These are phyloP conservation scores for Coemansia sp. DNA, from an alignment of 192 early-diverging fungal species.

Conservation along the genomic window DNA sequence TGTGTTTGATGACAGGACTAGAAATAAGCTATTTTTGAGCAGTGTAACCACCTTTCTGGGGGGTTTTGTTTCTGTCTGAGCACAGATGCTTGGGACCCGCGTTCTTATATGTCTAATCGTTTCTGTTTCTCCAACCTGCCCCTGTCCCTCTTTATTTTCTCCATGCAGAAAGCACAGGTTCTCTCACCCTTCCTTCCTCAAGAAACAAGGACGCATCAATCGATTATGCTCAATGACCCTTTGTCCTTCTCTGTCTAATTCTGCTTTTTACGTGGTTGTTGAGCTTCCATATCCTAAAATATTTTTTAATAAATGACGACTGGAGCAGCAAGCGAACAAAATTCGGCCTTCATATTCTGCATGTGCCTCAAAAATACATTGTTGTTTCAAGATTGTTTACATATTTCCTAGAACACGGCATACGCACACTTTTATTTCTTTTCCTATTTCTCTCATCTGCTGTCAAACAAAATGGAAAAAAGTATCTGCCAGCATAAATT, in stretches of 20 bases:
- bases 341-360: neutral
- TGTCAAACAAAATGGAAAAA: neutral
- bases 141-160: neutral
- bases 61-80: neutral
- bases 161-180: neutral
- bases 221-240: neutral
- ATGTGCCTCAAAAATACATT: neutral
- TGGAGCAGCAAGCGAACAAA: neutral
- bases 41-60: neutral
- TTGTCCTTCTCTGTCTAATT: neutral
- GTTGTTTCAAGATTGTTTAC: neutral
- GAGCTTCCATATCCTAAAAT: neutral
- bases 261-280: neutral
- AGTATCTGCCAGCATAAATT: neutral
- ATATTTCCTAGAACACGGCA: neutral
- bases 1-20: too few species aligned
- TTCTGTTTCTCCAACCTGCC: neutral
- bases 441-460: neutral
- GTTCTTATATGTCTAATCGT: neutral
- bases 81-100: neutral
- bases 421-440: neutral
- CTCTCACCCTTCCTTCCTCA: constrained; percentile 1
- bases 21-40: too few species aligned
- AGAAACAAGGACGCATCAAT: neutral
- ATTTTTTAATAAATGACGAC: neutral